Evolutionary conservation across 768 basidiomycete genomes (phyloP).

Genomic region (Tricholoma hemisulphureum): DNA sequence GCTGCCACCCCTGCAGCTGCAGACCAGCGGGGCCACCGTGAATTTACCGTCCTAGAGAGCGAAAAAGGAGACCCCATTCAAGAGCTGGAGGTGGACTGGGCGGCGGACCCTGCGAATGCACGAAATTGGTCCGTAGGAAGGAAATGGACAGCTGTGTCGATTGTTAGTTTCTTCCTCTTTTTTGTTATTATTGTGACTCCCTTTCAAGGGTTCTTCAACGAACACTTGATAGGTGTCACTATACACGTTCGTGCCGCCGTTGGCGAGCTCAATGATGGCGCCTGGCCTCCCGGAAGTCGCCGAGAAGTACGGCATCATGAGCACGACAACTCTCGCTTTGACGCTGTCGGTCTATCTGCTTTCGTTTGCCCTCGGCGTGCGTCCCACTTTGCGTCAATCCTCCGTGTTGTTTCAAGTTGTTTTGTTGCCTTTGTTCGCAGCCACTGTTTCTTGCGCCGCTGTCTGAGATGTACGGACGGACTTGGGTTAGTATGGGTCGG

Average conservation of each 20-base stretch:
- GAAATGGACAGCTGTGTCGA: slow-evolving; percentile 57
- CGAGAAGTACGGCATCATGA: slow-evolving; percentile 49
- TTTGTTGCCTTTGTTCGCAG: slow-evolving; percentile 12
- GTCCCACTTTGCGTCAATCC: slow-evolving; percentile 11
- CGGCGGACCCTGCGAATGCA: slow-evolving; percentile 57
- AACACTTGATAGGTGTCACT: slow-evolving; percentile 51
- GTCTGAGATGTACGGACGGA: slow-evolving; percentile 74
- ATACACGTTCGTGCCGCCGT: slow-evolving; percentile 54
- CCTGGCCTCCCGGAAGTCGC: slow-evolving; percentile 63
- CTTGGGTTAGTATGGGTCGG: slow-evolving; percentile 52
- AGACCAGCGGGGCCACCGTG: slow-evolving; percentile 35
- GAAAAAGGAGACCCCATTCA: slow-evolving; percentile 27
- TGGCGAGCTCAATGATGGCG: slow-evolving; percentile 65
- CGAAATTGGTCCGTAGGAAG: slow-evolving; percentile 59
- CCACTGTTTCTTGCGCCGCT: slow-evolving; percentile 67
- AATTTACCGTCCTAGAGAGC: slow-evolving; percentile 45
- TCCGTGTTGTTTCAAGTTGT: not conserved
- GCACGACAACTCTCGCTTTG: slow-evolving; percentile 50
- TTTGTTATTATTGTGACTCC: too few species aligned
- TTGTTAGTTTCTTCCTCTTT: slow-evolving; percentile 52
- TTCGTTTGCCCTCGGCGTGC: slow-evolving; percentile 63
- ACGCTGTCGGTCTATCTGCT: slow-evolving; percentile 70
- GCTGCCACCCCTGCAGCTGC: not conserved
- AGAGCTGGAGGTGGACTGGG: slow-evolving; percentile 57
- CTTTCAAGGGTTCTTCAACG: not conserved